Evolutionary conservation across 2,329 filamentous ascomycete genomes (phyloP), one percentile per base, ranked within the genome.

Genomic region (Ilyonectria robusta): DNA sequence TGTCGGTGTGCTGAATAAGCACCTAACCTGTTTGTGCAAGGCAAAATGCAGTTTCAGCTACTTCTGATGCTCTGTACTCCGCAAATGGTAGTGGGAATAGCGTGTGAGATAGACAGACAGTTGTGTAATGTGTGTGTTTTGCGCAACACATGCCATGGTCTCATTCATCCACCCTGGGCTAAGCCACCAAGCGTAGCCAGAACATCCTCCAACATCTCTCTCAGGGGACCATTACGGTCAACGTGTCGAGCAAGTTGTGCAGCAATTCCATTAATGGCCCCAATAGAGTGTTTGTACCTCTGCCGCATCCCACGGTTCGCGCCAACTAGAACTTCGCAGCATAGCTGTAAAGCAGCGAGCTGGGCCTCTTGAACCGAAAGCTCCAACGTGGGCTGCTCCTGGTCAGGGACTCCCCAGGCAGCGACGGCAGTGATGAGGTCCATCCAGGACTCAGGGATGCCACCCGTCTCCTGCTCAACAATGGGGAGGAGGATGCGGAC

Each of bases 401-500:
- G 70, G 62, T 79, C 73, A 11, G 84, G 79, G 0, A 82, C 75
- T 48, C 83, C 74, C 83, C 84, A 86, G 4, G 83, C 85, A 2
- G 88, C 85, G 1, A 87, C 83, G 1, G 77, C 76, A 2, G 85
- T 88, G 37, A 91, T 82, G 8, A 87, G 69, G 37, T 83, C 81
- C 84, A 91, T 87, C 88, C 89, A 91, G 2, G 83, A 82, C 70
- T 90, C 88, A 7, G 81, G 78, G 9, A 83, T 82, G 17, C 81
- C 82, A 0, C 79, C 77, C 1, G 76, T 75, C 69, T 85, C 83
- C 37, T 80, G 77, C 72, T 90, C 87, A 2, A 84, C 81, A 7
- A 90, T 76, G 2, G 83, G 81, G 15, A 89, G 80, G 6, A 92
- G 79, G 2, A 90, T 78, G 1, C 88, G 84, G 11, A 90, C 83